These are phyloP conservation scores for Pleurotus platypus DNA, from an alignment of 768 basidiomycete species.

Conservation along the genomic window DNA sequence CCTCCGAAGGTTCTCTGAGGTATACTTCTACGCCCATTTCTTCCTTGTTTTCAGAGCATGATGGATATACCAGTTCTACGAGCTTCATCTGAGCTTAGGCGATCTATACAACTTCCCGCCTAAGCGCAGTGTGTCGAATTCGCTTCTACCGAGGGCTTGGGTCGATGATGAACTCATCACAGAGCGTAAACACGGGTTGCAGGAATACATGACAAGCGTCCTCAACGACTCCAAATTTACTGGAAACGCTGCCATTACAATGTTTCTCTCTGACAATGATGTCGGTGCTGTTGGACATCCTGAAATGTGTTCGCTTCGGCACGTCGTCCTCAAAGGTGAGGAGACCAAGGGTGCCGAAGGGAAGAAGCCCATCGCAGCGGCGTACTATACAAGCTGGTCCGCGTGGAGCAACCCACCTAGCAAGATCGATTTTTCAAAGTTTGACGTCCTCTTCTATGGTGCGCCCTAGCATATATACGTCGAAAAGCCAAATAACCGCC, in stretches of 20 bases:
- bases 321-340: not conserved
- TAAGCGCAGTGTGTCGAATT: conserved; percentile 37
- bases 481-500: not conserved
- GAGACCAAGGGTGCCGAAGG: not conserved
- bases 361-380: not conserved
- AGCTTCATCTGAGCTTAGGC: conserved; percentile 16
- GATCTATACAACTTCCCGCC: conserved; percentile 30
- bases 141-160: conserved; percentile 43
- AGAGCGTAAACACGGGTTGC: conserved; percentile 40
- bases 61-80: not conserved
- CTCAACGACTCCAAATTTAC: conserved; percentile 24
- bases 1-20: conserved; percentile 42
- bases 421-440: conserved; percentile 6
- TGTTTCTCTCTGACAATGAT: conserved; percentile 20
- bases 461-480: not conserved
- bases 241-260: conserved; percentile 22
- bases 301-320: not conserved
- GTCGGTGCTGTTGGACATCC: not conserved
- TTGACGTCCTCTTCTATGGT: conserved; percentile 5
- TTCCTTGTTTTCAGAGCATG: not conserved
- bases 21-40: conserved; percentile 12
- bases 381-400: conserved; percentile 6
- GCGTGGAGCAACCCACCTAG: not conserved
- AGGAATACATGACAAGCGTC: conserved; percentile 32
- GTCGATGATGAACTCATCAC: conserved; percentile 39